Conservation (phyloP, 805 yeast genomes). For the Kuraishia floccosa region DNA sequence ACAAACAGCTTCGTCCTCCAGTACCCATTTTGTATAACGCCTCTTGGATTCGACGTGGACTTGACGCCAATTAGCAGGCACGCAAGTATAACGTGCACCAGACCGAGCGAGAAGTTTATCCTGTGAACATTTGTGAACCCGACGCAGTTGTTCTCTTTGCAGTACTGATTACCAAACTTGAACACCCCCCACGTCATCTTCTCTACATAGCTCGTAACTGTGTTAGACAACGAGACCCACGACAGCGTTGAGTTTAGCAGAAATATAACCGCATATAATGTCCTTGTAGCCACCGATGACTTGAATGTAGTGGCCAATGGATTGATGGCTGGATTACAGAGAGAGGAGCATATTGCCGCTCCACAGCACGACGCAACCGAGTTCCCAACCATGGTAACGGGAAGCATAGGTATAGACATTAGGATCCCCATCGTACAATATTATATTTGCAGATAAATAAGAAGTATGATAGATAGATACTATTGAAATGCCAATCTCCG, state of each 20-base stretch:
- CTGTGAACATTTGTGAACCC: constrained; percentile 95
- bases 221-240: constrained; percentile 87
- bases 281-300: constrained; percentile 74
- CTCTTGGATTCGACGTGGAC: constrained; percentile 67
- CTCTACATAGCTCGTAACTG: constrained; percentile 64
- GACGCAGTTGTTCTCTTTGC: constrained; percentile 75
- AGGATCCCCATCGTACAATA: constrained; percentile 59
- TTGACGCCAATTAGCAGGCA: constrained; percentile 58
- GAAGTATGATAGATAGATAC: background rate
- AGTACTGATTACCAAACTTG: constrained; percentile 39
- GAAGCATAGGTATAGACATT: constrained; percentile 56
- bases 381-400: constrained; percentile 40
- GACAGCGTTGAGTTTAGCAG: constrained; percentile 72
- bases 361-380: constrained; percentile 70
- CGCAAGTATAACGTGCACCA: constrained; percentile 66
- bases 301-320: constrained; percentile 36
- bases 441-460: no score
- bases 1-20: constrained; percentile 70
- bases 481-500: no score
- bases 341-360: constrained; percentile 65
- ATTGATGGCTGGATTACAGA: constrained; percentile 22
- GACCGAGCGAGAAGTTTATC: constrained; percentile 77
- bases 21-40: constrained; percentile 80
- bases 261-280: constrained; percentile 74
- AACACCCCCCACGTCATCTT: constrained; percentile 58